Percentiles rank a stretch among this genome's conserved stretches.
These are phyloP conservation scores for Picea glauca DNA, from an alignment of 75 land plant genomes.

Conservation along the genomic window DNA sequence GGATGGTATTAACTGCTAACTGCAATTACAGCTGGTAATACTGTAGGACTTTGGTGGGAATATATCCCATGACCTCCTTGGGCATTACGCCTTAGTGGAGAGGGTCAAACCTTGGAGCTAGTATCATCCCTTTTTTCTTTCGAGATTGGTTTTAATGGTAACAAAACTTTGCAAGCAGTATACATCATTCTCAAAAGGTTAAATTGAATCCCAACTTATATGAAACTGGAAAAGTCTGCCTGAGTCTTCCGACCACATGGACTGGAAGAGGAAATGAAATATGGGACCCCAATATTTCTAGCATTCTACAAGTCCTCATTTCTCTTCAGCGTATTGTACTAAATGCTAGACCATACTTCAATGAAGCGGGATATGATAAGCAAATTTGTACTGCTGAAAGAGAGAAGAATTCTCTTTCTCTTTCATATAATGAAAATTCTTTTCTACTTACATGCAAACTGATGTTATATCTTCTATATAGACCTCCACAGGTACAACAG, in stretches of 20 bases:
- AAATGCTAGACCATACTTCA: conserved; percentile 86
- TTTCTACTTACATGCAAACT: conserved; percentile 75
- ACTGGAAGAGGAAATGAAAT: conserved; percentile 54
- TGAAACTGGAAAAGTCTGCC: conserved; percentile 88
- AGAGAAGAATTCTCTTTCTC: conserved; percentile 56
- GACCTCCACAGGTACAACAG: conserved; percentile 61
- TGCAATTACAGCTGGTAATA: no score
- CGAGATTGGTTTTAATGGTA: neutral
- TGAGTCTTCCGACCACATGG: conserved; percentile 93
- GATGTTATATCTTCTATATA: conserved; percentile 69
- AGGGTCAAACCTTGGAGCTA: no score
- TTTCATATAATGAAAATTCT: conserved; percentile 67
- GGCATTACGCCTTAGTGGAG: no score
- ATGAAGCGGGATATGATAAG: conserved; percentile 82
- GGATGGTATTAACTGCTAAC: no score
- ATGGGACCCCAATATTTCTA: conserved; percentile 75
- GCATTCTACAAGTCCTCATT: conserved; percentile 82
- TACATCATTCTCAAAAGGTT: conserved; percentile 80
- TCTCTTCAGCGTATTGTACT: conserved; percentile 92
- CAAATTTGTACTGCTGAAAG: conserved; percentile 44
- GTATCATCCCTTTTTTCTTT: neutral
- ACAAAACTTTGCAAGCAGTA: conserved; percentile 36
- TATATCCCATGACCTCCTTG: no score
- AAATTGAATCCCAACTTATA: conserved; percentile 90
- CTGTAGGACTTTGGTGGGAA: no score